Evolutionary conservation across 305 asterid genomes (phyloP), one percentile per base, ranked within the genome.

Genomic region (Fraxinus velutina): DNA sequence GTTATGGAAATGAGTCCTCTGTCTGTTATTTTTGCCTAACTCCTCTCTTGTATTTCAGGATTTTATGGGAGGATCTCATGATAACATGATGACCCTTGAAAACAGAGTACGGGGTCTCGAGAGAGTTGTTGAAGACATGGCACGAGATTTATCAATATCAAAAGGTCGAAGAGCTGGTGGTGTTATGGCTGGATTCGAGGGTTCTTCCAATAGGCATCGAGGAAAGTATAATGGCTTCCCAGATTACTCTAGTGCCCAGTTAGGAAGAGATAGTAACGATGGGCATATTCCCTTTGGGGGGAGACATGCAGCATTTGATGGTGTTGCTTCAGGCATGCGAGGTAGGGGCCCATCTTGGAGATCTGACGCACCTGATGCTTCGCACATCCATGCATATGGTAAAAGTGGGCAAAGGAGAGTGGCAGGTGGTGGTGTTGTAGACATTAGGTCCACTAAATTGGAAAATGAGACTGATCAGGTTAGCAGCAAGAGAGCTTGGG

Each of bases 101-200:
- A 92, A 90, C 82, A 91, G 99, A 86, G 98, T 96, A 9, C 86
- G 96, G 71, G 98, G 99, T 72, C 98, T 96, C 34, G 99, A 96
- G 92, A 91, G 99, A 89, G 93, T 96, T 29, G 97, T 96, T 50
- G 99, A 93, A 85, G 98, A 93, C 86, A 94, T 96, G 99, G 97
- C 98, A 71, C 91, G 91, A 55, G 97, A 92, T 89, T 90, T 96
- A 76, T 93, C 98, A 22, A 85, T 94, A 84, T 91, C 98, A 78
- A 71, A 96, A 2, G 88, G 96, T 82, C 89, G 97, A 88, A 91
- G 97, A 86, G 95, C 91, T 82, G 52, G 88, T 71, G 76, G 86
- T 84, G 77, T 86, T 83, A 76, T 88, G 85, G 86, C 81, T 82
- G 93, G 97, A 76, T 92, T 91, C 2, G 94, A 93, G 76, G 96